Base-by-base conservation (phyloP, 164 flowering plant species). In the Sedum album region DNA sequence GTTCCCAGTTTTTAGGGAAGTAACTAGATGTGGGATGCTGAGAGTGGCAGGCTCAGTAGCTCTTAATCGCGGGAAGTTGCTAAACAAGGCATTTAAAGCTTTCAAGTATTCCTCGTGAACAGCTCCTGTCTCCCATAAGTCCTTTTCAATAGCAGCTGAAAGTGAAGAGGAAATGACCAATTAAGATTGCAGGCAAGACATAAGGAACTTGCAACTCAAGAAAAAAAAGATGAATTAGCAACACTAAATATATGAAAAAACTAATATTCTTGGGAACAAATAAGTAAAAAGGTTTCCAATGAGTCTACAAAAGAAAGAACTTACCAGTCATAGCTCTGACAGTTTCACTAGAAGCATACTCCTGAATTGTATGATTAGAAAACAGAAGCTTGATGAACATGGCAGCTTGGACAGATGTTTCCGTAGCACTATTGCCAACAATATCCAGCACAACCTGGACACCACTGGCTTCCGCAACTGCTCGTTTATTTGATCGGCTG, bases 401-500 rank as follows among this genome's bases (percentile, higher is more conserved):
- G 60, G 98, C 95, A 14, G 99, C 99, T 82, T 92, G 98, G 73
- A 92, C 83, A 39, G 98, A 88, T 46, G 98, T 92, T 20, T 95
- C 97, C 48, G 94, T 88, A 71, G 90, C 96, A 78, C 97, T 87
- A 31, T 96, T 82, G 67, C 91, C 82, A 67, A 92, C 86, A 71
- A 95, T 84, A 79, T 95, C 99, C 74, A 92, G 79, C 64, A 95
- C 88, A 72, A 92, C 96, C 77, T 92, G 97, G 71, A 95, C 93
- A 39, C 99, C 99, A 65, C 99, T 96, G 62, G 97, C 97, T 77
- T 95, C 99, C 15, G 99, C 99, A 69, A 95, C 99, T 23, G 99
- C 99, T 77, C 99, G 86, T 80, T 90, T 95, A 74, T 95, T 95
- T 57, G 97, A 87, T 36, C 96, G 76, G 72, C 97, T 92, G 79